phyloP scores from a whole-genome alignment of 305 asterid genomes.

The Fraxinus baroniana region DNA sequence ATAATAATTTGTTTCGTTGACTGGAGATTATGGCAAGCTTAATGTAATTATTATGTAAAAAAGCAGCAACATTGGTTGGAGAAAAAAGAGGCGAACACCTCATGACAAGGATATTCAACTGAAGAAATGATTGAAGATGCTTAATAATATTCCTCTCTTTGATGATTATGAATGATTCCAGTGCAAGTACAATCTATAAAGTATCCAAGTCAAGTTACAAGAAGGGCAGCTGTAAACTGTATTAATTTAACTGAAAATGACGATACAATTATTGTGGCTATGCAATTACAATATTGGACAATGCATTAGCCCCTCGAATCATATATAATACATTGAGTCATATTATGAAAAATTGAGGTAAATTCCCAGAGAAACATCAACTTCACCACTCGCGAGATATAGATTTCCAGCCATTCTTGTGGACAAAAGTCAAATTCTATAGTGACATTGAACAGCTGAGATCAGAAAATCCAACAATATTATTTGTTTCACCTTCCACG shows the following conservation, averaged over 20 bases:
- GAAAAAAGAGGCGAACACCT: neutral
- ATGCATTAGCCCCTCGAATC: slow-evolving; percentile 38
- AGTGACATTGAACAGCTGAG: neutral
- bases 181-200: slow-evolving; percentile 2
- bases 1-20: neutral
- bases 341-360: slow-evolving; percentile 26
- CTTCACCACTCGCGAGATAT: slow-evolving; percentile 27
- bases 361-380: slow-evolving; percentile 29
- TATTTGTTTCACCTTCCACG: slow-evolving; percentile 75
- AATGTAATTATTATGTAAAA: neutral
- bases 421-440: slow-evolving; percentile 21
- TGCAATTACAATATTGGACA: slow-evolving; percentile 35
- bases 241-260: slow-evolving; percentile 35
- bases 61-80: neutral
- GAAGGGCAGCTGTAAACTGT: slow-evolving; percentile 27
- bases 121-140: neutral
- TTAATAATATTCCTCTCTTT: slow-evolving; percentile 15
- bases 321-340: slow-evolving; percentile 39
- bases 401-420: slow-evolving; percentile 21
- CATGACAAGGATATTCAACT: slow-evolving; percentile 4
- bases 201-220: neutral
- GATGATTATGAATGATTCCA: slow-evolving; percentile 14
- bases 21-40: neutral
- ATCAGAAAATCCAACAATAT: slow-evolving; percentile 10
- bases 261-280: slow-evolving; percentile 41